Base-by-base conservation (phyloP, 352 stramenopile genomes). In the Globisporangium ultimum region DNA sequence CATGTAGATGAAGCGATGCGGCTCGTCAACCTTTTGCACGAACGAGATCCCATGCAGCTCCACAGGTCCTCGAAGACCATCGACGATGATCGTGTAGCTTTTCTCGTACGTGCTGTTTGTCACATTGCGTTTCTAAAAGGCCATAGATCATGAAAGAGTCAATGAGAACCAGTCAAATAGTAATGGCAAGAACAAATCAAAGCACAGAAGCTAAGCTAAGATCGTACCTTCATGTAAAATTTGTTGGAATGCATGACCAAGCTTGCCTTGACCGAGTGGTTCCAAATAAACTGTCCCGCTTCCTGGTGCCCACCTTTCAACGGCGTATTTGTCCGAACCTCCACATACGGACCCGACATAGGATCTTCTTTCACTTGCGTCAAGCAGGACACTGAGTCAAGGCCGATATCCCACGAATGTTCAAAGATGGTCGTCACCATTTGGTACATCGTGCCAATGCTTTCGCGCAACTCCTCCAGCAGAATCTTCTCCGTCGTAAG, bases 1-100 rank as follows among this genome's bases (percentile, higher is more conserved):
- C 11, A 58, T 24, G 20, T 48, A 58, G 24, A 34, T 36, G 11
- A 48, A 41, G 1, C 36, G 47, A 7, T 54, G 34, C 4, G 20
- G 20, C 1, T 42, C 36, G 9, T 7, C n/a, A 38, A 61, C 49
- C 1, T 28, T n/a, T 40, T 55, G 34, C 17, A 48, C 40, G 17
- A 50, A 61, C 36, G 36, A 55, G 20, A 24, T 36, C 36, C 55
- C 55, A 15, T 50, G n/a, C 17, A 61, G 47, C 34, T 41, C n/a
- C 36, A 50, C 22, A 3, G 24, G 15, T 6, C 41, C 43, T 5
- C 28, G 5, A 2, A 41, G 58, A 3, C 41, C 17, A 3, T 63
- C 49, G 0, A 63, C 12, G 1, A 7, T 8, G 14, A 63, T 49
- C 40, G 22, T 21, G 32, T 58, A 63, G 20, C 15, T 45, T 38